phyloP scores from a whole-genome alignment of 768 basidiomycete genomes.

The Boletus huronensis region DNA sequence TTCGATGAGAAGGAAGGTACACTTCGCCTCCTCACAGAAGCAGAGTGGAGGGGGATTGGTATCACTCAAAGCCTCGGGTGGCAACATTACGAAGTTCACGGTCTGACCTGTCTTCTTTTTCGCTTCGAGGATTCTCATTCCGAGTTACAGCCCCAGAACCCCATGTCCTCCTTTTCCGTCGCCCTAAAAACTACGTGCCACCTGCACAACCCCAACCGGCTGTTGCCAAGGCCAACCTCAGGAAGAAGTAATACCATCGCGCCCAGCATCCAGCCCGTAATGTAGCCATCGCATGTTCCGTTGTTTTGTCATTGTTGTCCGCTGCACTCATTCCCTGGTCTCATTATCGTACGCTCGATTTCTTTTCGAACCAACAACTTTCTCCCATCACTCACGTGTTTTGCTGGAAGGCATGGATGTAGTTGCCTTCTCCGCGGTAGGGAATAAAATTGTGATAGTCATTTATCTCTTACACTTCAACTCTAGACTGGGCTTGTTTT shows the following conservation, averaged over 20 bases:
- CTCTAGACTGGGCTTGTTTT: conserved; percentile 6
- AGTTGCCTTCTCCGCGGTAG: conserved; percentile 4
- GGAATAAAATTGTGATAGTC: conserved; percentile 10
- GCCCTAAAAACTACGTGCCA: conserved; percentile 63
- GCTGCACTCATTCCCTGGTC: conserved; percentile 18
- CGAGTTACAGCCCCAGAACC: conserved; percentile 73
- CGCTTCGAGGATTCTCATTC: conserved; percentile 12
- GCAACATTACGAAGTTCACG: conserved; percentile 98
- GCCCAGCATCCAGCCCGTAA: conserved; percentile 4
- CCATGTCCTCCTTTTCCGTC: conserved; percentile 90
- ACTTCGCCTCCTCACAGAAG: conserved; percentile 77
- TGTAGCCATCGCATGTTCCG: conserved; percentile 21
- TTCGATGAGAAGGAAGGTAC: conserved; percentile 77
- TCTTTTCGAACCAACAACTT: conserved; percentile 5
- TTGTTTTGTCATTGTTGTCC: conserved; percentile 20
- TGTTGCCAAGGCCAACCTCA: conserved; percentile 38
- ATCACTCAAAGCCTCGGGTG: conserved; percentile 95
- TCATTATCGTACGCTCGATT: conserved; percentile 8
- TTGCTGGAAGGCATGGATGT: conserved; percentile 8
- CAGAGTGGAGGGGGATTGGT: conserved; percentile 95
- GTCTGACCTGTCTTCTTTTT: conserved; percentile 37
- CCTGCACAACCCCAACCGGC: conserved; percentile 44
- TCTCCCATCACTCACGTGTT: conserved; percentile 4
- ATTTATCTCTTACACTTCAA: conserved; percentile 4
- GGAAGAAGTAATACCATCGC: conserved; percentile 37